Evolutionary conservation across 495 filamentous ascomycete species (phyloP).

Genomic region (Barbatosphaeria neglecta): DNA sequence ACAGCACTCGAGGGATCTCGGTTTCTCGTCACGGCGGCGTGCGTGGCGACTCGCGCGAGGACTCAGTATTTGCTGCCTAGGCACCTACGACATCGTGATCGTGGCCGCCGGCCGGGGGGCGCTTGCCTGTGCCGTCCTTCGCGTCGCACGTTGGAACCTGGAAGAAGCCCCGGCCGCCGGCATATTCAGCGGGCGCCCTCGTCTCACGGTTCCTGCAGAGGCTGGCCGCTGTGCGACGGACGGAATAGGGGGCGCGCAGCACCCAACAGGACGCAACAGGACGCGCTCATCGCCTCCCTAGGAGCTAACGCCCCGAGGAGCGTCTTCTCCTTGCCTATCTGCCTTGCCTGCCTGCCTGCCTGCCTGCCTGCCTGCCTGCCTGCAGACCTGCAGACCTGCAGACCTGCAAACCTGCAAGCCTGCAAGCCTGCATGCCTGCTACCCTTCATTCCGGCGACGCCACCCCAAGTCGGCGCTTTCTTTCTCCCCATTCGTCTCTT

Average conservation of each 20-base stretch:
- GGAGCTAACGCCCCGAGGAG: no score
- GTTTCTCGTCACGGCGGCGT: neutral
- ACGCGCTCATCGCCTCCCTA: no score
- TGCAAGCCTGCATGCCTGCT: no score
- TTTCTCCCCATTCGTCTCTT: neutral
- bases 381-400: no score
- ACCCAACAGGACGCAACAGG: neutral
- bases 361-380: no score
- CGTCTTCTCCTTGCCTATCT: no score
- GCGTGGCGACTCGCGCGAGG: no score
- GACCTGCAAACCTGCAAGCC: no score
- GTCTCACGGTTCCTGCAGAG: neutral
- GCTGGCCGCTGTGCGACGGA: neutral
- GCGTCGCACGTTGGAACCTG: neutral
- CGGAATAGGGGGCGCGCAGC: neutral
- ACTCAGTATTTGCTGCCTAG: no score
- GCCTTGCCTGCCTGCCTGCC: no score
- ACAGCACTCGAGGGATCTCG: neutral
- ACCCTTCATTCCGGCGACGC: neutral
- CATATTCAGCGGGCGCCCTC: neutral
- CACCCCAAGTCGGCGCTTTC: neutral
- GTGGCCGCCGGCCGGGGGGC: neutral
- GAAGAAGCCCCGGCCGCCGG: neutral
- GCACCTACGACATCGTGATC: no score
- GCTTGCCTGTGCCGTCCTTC: neutral